phyloP scores from a whole-genome alignment of 108 stramenopile genomes.

The Aureococcus anophagefferens region DNA sequence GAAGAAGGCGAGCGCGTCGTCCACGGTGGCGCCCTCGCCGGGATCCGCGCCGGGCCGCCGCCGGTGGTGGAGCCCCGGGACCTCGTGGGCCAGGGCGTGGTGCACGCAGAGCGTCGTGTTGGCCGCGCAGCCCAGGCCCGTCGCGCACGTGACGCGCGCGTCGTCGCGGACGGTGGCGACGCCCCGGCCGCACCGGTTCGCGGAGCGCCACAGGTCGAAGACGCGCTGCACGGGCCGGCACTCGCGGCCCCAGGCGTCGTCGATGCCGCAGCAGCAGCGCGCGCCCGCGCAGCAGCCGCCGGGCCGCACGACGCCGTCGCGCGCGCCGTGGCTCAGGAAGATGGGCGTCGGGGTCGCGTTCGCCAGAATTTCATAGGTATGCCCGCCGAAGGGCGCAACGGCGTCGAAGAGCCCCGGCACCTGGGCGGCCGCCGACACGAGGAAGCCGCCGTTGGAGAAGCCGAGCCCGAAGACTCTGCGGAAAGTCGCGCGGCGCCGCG shows the following conservation, averaged over 20 bases:
- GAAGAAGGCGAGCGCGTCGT: too few species aligned
- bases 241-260: not conserved
- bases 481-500: not conserved
- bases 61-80: not conserved
- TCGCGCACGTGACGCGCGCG: not conserved
- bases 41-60: too few species aligned
- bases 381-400: not conserved
- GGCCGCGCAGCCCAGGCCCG: not conserved
- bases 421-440: not conserved
- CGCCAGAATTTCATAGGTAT: not conserved
- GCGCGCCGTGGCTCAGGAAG: not conserved
- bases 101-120: not conserved
- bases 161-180: not conserved
- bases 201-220: not conserved
- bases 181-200: not conserved
- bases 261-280: not conserved
- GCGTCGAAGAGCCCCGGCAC: not conserved
- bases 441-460: not conserved
- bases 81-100: not conserved
- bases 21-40: too few species aligned
- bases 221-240: not conserved
- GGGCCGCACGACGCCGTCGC: not conserved
- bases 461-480: not conserved
- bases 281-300: not conserved
- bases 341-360: not conserved